phyloP scores from a whole-genome alignment of 2,329 filamentous ascomycete genomes.

The Tricladium varicosporioides region DNA sequence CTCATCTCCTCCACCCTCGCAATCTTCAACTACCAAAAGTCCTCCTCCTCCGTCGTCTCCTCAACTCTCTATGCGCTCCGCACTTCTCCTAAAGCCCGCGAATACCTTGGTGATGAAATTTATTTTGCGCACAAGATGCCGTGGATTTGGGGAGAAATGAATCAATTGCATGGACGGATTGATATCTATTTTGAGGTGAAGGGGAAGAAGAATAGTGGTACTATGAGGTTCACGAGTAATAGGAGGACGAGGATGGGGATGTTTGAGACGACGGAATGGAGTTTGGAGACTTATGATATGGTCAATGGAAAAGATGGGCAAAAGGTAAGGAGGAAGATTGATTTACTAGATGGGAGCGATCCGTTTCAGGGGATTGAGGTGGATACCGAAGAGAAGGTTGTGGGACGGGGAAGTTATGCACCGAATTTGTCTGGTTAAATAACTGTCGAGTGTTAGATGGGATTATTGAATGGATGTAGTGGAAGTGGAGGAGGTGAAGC shows the following conservation, averaged over 20 bases:
- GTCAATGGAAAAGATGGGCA: constrained; percentile 45
- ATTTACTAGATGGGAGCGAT: constrained; percentile 71
- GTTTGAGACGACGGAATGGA: constrained; percentile 93
- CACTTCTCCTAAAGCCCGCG: constrained; percentile 71
- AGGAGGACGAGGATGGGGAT: constrained; percentile 59
- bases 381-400: constrained; percentile 43
- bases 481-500: background rate
- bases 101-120: constrained; percentile 80
- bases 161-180: constrained; percentile 89
- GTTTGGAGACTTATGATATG: constrained; percentile 65
- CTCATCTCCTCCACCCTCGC: constrained; percentile 71
- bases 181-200: constrained; percentile 85
- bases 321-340: constrained; percentile 45
- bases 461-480: constrained; percentile 2
- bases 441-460: constrained; percentile 14
- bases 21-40: constrained; percentile 99
- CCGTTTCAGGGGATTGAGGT: constrained; percentile 58
- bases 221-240: constrained; percentile 78
- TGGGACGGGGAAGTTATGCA: constrained; percentile 36
- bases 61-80: constrained; percentile 90
- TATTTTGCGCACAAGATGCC: constrained; percentile 77
- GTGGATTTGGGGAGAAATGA: constrained; percentile 84
- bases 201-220: constrained; percentile 67
- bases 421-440: constrained; percentile 28
- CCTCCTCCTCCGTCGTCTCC: constrained; percentile 79